Base-by-base conservation (phyloP, 495 filamentous ascomycete species). In the Xylona heveae region DNA sequence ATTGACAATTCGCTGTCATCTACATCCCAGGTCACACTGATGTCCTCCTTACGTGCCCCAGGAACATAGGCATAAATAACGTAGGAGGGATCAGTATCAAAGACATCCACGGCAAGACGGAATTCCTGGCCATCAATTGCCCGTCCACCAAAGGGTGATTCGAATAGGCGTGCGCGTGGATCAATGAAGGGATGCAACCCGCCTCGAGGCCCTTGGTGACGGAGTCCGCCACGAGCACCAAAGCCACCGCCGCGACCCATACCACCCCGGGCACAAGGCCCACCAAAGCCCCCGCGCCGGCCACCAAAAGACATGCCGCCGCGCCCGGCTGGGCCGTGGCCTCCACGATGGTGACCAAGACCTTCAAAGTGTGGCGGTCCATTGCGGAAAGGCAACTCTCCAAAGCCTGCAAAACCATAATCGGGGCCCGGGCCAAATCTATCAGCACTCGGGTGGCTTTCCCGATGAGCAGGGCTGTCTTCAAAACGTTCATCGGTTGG, bases 1-100 rank as follows among this genome's bases (percentile, higher is more conserved):
- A 90, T 53, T 34, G 57, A 62, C 25, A 90, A 48, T 26, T 63
- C 58, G 13, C 55, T 60, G 45, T 71, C 67, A 5, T 78, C 68
- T 2, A 64, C 57, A 42, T 84, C 71, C 55, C 71, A 90, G 48
- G 69, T 69, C 22, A 90, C 67, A 29, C 61, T 73, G 10, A 85
- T 56, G 45, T 90, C 77, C 38, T 76, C 62, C 45, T 79, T 82
- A 51, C 69, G 69, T 5, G 73, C 77, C 12, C 80, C 80, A 1
- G 80, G 73, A 0, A 85, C 52, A 1, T 77, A 73, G 25, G 79
- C 49, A 44, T 85, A 78, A 14, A 85, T 47, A 8, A 75, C 54
- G 45, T 65, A 83, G 28, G 55, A 50, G 28, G 54, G 52, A 19
- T 61, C 51, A 7, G 73, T 74, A 46, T 72, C 64, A 56, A 84